These are phyloP conservation scores for Geosmithia flava DNA, from an alignment of 2,329 filamentous ascomycete species.

Conservation along the genomic window DNA sequence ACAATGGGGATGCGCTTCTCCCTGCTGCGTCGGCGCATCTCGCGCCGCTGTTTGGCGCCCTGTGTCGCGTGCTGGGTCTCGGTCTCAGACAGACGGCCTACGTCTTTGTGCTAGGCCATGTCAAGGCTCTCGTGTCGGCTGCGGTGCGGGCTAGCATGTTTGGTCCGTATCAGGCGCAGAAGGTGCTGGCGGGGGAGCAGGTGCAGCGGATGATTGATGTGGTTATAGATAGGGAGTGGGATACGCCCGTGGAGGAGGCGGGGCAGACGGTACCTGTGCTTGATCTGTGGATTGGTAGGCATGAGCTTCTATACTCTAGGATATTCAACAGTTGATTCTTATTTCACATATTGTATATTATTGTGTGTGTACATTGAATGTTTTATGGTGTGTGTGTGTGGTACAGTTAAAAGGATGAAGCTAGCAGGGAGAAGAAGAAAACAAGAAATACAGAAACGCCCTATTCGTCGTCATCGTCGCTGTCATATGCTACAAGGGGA, in stretches of 20 bases:
- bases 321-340: constrained; percentile 65
- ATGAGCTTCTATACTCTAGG: constrained; percentile 72
- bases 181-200: constrained; percentile 48
- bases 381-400: background rate
- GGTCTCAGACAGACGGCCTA: constrained; percentile 53
- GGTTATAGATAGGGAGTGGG: constrained; percentile 48
- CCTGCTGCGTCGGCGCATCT: constrained; percentile 50
- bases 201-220: constrained; percentile 45
- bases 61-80: constrained; percentile 51
- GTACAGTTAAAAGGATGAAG: background rate
- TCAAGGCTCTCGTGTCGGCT: constrained; percentile 64
- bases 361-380: constrained; percentile 5
- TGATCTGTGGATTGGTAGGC: constrained; percentile 73
- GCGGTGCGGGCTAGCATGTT: constrained; percentile 67
- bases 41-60: constrained; percentile 56
- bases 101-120: constrained; percentile 64
- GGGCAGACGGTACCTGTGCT: constrained; percentile 66
- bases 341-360: constrained; percentile 13
- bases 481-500: constrained; percentile 79
- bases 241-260: constrained; percentile 48
- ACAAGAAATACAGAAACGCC: constrained; percentile 3
- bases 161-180: constrained; percentile 71
- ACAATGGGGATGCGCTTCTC: constrained; percentile 9
- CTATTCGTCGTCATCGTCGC: constrained; percentile 63
- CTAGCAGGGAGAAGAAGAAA: background rate